Conservation (phyloP, 768 basidiomycete species). For the Galerina sulciceps region DNA sequence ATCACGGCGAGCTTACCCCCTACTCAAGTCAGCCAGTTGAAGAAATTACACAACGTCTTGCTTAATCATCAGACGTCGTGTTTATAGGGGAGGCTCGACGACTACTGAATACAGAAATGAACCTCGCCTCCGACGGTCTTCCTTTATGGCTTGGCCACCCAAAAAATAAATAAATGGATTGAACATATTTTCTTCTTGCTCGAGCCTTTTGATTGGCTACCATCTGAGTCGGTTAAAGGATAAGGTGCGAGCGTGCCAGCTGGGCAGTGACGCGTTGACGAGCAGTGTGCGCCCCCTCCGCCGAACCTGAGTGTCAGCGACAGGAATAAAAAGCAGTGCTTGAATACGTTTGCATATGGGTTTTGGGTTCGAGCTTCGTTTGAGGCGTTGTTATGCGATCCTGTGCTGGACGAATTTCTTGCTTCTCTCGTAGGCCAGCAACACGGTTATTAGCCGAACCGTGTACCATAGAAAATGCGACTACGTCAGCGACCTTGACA, state of each 20-base stretch:
- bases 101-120: too few relatives aligned
- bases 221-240: conserved; percentile 45
- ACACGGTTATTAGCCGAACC: conserved; percentile 56
- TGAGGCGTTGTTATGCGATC: neutral
- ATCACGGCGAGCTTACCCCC: too few relatives aligned
- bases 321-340: conserved; percentile 61
- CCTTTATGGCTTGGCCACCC: too few relatives aligned
- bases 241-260: conserved; percentile 54
- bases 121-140: too few relatives aligned
- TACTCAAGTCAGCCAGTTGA: too few relatives aligned
- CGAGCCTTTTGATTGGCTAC: too few relatives aligned
- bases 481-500: conserved; percentile 44
- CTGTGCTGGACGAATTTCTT: neutral
- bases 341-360: conserved; percentile 64
- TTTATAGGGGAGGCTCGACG: too few relatives aligned
- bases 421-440: conserved; percentile 45
- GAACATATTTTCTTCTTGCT: too few relatives aligned
- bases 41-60: too few relatives aligned
- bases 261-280: conserved; percentile 71
- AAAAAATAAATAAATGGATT: too few relatives aligned
- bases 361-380: too few relatives aligned
- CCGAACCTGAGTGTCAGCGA: conserved; percentile 42
- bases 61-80: too few relatives aligned
- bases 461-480: conserved; percentile 44
- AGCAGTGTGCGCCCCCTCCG: conserved; percentile 47